Evolutionary conservation across 306 rosid species (phyloP).

Genomic region (Corylus heterophylla): DNA sequence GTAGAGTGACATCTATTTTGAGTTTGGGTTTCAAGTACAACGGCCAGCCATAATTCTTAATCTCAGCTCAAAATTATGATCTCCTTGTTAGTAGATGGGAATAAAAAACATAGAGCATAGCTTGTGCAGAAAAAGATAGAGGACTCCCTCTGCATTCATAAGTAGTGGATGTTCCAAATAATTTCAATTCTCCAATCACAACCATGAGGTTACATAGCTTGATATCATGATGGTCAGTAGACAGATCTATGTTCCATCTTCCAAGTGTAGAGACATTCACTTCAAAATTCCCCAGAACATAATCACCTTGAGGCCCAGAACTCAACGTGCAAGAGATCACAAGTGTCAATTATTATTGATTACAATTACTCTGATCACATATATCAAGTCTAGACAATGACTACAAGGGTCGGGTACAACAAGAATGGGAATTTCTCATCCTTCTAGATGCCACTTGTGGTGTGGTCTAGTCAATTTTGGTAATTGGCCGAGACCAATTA

Average conservation of each 20-base stretch:
- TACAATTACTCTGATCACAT: neutral
- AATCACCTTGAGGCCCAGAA: conserved; percentile 1
- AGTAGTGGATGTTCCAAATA: neutral
- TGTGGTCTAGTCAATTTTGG: neutral
- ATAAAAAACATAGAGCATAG: neutral
- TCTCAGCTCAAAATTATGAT: neutral
- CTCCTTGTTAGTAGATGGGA: neutral
- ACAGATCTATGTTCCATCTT: neutral
- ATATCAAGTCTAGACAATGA: neutral
- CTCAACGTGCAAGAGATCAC: neutral
- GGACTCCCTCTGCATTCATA: neutral
- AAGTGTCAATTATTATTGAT: neutral
- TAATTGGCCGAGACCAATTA: neutral
- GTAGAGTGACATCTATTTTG: no score
- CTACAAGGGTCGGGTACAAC: neutral
- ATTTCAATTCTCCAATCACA: neutral
- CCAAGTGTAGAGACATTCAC: neutral
- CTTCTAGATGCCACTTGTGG: neutral
- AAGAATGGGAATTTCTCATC: neutral
- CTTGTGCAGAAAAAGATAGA: neutral
- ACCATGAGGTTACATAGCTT: neutral
- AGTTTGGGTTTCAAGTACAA: no score
- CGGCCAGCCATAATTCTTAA: neutral
- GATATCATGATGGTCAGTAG: neutral
- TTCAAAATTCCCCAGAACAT: neutral